These are phyloP conservation scores for Puccinellia tenuiflora DNA, from an alignment of 176 grass and related monocot genomes.

Conservation along the genomic window DNA sequence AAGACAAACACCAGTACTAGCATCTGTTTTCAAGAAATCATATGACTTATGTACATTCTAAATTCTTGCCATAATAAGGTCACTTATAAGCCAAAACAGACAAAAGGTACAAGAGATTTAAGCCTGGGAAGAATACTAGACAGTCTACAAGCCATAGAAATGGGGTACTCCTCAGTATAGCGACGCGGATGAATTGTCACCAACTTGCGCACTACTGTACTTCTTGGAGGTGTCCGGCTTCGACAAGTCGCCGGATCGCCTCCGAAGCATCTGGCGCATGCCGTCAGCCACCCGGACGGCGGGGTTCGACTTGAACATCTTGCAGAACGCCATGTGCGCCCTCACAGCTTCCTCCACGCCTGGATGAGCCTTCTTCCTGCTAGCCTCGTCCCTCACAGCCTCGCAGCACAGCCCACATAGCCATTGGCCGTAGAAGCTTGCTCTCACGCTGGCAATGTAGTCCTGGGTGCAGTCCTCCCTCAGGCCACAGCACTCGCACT, in stretches of 20 bases:
- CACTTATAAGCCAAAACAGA: slow-evolving; percentile 31
- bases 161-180: slow-evolving; percentile 37
- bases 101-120: slow-evolving; percentile 8
- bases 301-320: slow-evolving; percentile 59
- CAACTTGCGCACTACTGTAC: slow-evolving; percentile 50
- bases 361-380: slow-evolving; percentile 47
- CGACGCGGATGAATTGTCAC: slow-evolving; percentile 42
- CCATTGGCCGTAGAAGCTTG: slow-evolving; percentile 78
- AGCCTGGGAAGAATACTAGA: slow-evolving; percentile 25
- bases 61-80: slow-evolving; percentile 35
- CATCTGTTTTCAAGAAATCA: slow-evolving; percentile 33
- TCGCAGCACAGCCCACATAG: slow-evolving; percentile 91
- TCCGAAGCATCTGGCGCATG: slow-evolving; percentile 78
- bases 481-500: slow-evolving; percentile 84
- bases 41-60: slow-evolving; percentile 57
- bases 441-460: slow-evolving; percentile 79
- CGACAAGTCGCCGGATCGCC: slow-evolving; percentile 55
- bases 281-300: slow-evolving; percentile 67
- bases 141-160: slow-evolving; percentile 24
- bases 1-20: slow-evolving; percentile 19
- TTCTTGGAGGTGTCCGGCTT: slow-evolving; percentile 43
- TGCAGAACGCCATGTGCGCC: slow-evolving; percentile 90
- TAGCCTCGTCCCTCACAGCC: slow-evolving; percentile 70
- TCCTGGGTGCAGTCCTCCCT: slow-evolving; percentile 86
- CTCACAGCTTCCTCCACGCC: slow-evolving; percentile 74